These are phyloP conservation scores for Nicotiana tabacum DNA, from an alignment of 257 asterid species.

Conservation along the genomic window DNA sequence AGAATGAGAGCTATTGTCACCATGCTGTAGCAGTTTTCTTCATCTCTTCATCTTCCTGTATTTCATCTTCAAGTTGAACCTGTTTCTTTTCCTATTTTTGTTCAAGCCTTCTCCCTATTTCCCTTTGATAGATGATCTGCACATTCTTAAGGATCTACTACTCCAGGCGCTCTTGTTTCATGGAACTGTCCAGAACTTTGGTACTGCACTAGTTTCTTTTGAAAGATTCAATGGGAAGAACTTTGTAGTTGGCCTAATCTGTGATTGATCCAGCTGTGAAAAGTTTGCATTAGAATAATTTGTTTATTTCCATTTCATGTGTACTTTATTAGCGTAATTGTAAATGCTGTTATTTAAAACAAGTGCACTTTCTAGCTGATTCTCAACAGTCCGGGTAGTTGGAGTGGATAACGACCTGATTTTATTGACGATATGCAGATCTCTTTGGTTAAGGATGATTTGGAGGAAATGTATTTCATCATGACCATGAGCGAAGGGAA, in stretches of 20 bases:
- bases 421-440: slow-evolving; percentile 42
- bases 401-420: neutral
- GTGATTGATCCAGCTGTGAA: neutral
- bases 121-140: neutral
- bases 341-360: neutral
- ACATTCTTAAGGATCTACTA: slow-evolving; percentile 1
- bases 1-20: neutral
- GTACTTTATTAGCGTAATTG: neutral
- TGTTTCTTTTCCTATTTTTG: neutral
- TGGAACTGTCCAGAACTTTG: neutral
- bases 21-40: neutral
- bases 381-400: neutral
- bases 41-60: neutral
- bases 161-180: neutral
- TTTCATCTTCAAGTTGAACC: neutral
- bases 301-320: neutral
- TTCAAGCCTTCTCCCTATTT: neutral
- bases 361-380: neutral
- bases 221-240: neutral
- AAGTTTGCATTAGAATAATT: neutral
- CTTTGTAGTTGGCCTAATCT: neutral
- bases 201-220: neutral
- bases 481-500: slow-evolving; percentile 87
- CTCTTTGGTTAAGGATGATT: slow-evolving; percentile 68
- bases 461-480: slow-evolving; percentile 91